phyloP scores from a whole-genome alignment of 2,329 filamentous ascomycete species.

The Neophaeococcomyces mojaviensis region DNA sequence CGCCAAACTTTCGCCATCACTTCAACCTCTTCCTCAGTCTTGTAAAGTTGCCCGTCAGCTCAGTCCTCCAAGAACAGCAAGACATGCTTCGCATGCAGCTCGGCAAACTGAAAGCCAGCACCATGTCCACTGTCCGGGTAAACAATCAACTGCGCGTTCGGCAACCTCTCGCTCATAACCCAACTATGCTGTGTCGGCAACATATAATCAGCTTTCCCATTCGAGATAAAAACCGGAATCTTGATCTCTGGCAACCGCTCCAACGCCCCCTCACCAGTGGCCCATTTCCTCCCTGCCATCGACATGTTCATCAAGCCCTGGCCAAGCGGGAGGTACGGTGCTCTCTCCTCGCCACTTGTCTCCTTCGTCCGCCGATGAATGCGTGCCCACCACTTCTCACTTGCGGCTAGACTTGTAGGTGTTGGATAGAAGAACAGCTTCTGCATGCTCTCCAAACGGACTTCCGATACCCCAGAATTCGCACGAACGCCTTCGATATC shows the following conservation, averaged over 20 bases:
- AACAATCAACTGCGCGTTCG: neutral
- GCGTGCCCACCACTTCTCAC: neutral
- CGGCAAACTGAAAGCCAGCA: slow-evolving; percentile 10
- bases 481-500: no score
- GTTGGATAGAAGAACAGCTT: neutral
- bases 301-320: slow-evolving; percentile 15
- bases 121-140: slow-evolving; percentile 23
- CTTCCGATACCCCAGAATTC: no score
- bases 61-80: no score
- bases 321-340: slow-evolving; percentile 22
- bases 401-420: neutral
- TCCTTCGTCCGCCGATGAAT: neutral
- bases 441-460: neutral
- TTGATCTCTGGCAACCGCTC: slow-evolving; percentile 6
- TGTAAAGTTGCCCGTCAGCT: no score
- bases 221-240: neutral
- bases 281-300: neutral
- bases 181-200: neutral
- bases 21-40: no score
- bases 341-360: neutral
- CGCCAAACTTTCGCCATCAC: no score
- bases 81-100: no score
- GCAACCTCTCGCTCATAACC: neutral
- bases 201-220: neutral
- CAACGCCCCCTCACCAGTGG: neutral